Percentiles rank a stretch among this genome's conserved stretches.
These are phyloP conservation scores for Aureobasidium namibiae DNA, from an alignment of 2,329 filamentous ascomycete species.

Conservation along the genomic window DNA sequence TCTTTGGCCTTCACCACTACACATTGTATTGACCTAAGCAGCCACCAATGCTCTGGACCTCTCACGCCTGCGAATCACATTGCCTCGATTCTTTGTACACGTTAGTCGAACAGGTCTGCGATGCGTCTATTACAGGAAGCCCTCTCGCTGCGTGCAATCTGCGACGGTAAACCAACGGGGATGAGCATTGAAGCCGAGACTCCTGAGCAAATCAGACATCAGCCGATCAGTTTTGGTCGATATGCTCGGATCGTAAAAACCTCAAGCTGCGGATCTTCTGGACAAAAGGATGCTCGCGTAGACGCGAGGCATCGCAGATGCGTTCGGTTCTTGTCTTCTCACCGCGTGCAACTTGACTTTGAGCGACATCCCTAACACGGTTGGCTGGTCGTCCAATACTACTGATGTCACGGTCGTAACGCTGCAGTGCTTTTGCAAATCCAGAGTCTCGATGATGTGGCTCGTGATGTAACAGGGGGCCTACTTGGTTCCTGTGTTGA, in stretches of 20 bases:
- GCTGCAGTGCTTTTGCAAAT: not conserved
- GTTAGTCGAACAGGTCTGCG: too few relatives aligned
- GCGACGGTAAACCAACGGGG: not conserved
- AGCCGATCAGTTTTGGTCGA: not conserved
- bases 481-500: not conserved
- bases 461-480: not conserved
- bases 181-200: not conserved
- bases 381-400: not conserved
- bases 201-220: not conserved
- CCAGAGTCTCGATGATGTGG: not conserved
- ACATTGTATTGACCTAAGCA: too few relatives aligned
- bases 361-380: not conserved
- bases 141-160: not conserved
- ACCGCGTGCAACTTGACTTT: not conserved
- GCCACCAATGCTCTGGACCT: too few relatives aligned
- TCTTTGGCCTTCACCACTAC: too few relatives aligned
- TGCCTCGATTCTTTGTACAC: too few relatives aligned
- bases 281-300: not conserved
- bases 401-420: not conserved
- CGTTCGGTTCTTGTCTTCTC: too few relatives aligned
- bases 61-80: too few relatives aligned
- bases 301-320: not conserved
- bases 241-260: not conserved
- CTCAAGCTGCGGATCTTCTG: not conserved
- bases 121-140: too few relatives aligned